Evolutionary conservation across 106 monocot species (phyloP), one percentile per base, ranked within the genome.

Genomic region (Cymbidium sinense): DNA sequence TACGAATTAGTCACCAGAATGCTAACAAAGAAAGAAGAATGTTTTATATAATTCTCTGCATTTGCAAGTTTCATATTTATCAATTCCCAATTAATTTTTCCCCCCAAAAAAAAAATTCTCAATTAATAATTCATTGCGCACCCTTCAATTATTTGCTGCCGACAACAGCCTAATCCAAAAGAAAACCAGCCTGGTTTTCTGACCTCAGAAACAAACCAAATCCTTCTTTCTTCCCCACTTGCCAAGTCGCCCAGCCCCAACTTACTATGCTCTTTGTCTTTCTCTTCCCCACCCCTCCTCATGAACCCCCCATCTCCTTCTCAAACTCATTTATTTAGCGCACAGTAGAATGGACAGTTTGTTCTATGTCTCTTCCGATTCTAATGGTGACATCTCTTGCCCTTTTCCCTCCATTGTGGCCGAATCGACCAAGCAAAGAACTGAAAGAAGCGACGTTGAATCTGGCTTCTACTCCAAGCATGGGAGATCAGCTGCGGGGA

Each of bases 381-480:
- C 64, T 64, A 64, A 64, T 64, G 64, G 25, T 12, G 64, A 4
- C 25, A 28, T 64, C 34, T 70, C 70, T 70, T 34, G 34, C 34
- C 4, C 70, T 70, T 33, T 35, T 29, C 64, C 64, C 64, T 64
- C 64, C 28, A 7, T 27, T 28, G 64, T 12, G 64, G 12, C 28
- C 7, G 64, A 70, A 35, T 0, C 70, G 34, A 18, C 4, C 34
- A 70, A 70, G 17, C 70, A n/a, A n/a, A n/a, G n/a, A n/a, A n/a
- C n/a, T n/a, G n/a, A 20, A 70, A 70, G 70, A 35, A 34, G 23
- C 25, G 64, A 64, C 17, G 34, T 23, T 64, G 64, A 23, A 64
- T 64, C 27, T 29, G 64, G n/a, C 7, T 28, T 64, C 64, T 44
- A 67, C 61, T 52, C 82, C 71, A 88, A 86, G 78, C 87, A 82